These are phyloP conservation scores for Eleusine coracana DNA, from an alignment of 176 grass and related monocot species.

Conservation along the genomic window DNA sequence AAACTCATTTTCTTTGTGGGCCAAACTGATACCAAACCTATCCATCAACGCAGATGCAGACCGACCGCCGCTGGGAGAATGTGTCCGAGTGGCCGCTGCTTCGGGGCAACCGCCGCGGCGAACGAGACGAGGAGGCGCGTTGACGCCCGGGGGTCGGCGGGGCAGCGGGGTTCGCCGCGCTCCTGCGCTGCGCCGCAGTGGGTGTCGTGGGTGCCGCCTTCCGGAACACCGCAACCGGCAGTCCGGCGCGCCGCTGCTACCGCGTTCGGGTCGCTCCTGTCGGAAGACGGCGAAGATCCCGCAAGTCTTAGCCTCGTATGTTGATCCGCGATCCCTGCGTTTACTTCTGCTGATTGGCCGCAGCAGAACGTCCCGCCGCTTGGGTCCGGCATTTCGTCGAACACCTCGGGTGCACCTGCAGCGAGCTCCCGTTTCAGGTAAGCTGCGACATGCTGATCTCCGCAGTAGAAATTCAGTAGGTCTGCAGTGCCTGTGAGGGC, in stretches of 20 bases:
- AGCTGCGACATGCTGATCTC: neutral
- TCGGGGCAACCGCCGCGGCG: neutral
- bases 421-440: neutral
- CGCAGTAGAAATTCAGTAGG: neutral
- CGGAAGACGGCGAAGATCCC: neutral
- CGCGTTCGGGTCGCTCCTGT: neutral
- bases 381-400: conserved; percentile 17
- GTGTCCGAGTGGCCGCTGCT: neutral
- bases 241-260: neutral
- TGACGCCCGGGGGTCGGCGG: too few relatives aligned
- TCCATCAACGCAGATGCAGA: too few relatives aligned
- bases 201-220: neutral
- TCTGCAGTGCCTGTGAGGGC: neutral
- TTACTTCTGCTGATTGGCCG: neutral
- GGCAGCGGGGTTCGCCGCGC: neutral
- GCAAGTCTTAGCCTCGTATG: neutral
- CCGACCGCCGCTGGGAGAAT: too few relatives aligned
- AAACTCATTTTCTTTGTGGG: too few relatives aligned
- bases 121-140: too few relatives aligned
- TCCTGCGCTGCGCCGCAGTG: neutral
- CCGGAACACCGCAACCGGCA: neutral
- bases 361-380: neutral
- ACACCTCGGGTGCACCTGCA: neutral
- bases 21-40: too few relatives aligned
- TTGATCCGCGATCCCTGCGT: too few relatives aligned